Conservation (phyloP, 2,329 filamentous ascomycete genomes). For the Ophiocordyceps camponoti-rufipedis region DNA sequence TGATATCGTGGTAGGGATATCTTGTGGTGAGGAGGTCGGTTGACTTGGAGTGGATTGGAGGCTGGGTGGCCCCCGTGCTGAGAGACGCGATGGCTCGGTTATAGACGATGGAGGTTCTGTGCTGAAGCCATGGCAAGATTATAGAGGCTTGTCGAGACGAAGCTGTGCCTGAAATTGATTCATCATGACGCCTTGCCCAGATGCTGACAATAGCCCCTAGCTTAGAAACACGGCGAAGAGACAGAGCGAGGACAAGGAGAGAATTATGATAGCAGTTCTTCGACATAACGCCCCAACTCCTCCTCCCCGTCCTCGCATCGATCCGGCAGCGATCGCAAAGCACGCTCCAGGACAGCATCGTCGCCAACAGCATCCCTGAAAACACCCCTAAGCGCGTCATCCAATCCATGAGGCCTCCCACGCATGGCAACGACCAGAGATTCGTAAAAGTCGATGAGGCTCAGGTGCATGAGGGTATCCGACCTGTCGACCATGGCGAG, state of each 20-base stretch:
- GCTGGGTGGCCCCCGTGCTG: too few relatives aligned
- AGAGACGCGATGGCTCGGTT: too few relatives aligned
- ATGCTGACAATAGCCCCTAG: too few relatives aligned
- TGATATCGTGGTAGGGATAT: not conserved
- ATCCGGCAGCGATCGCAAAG: conserved; percentile 24
- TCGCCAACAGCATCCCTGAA: conserved; percentile 20
- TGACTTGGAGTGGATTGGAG: too few relatives aligned
- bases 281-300: conserved; percentile 26
- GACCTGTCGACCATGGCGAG: conserved; percentile 30
- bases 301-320: conserved; percentile 30
- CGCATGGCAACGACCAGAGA: conserved; percentile 28
- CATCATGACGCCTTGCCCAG: too few relatives aligned
- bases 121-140: too few relatives aligned
- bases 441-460: conserved; percentile 34
- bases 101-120: too few relatives aligned
- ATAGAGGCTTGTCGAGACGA: too few relatives aligned
- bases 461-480: conserved; percentile 31
- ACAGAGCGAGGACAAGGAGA: too few relatives aligned
- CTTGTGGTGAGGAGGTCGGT: too few relatives aligned
- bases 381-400: conserved; percentile 18
- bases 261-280: conserved; percentile 16
- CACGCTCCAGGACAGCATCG: conserved; percentile 19
- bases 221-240: too few relatives aligned
- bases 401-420: conserved; percentile 15
- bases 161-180: too few relatives aligned